Base-by-base conservation (phyloP, 2,329 filamentous ascomycete genomes). In the Claviceps digitariae region DNA sequence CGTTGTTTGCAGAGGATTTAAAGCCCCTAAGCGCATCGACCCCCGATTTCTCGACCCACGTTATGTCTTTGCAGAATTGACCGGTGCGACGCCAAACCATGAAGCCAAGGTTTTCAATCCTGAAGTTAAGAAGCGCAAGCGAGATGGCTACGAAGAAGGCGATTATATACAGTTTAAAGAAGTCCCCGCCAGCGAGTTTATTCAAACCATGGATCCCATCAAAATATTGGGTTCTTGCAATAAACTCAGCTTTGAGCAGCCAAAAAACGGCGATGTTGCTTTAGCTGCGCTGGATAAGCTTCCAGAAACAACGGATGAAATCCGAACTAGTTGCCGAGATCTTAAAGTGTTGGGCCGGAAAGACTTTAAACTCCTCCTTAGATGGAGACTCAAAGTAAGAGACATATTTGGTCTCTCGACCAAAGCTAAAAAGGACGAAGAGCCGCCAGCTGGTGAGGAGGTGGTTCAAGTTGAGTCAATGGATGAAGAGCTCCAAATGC, bases 101-200 rank as follows among this genome's bases (percentile, higher is more conserved):
- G 93, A 98, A 67, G 93, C 93, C 41, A 95, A 95, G 67, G 93
- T 98, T 2, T 98, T 91, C 75, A 96, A 98, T 59, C 93, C 93
- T 0, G 93, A 98, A 66, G 77, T 88, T 65, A 98, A 97, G 78
- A 98, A 96, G 81, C 77, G 93, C 55, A 97, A 96, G 79, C 79
- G 93, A 74, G 91, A 95, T 46, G 93, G 93, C 76, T 98, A 98
- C 60, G 91, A 97, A 60, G 93, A 98, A 69, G 91, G 89, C 38
- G 90, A 98, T 59, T 95, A 85, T 68, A 91, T 83, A 4, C 88
- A 95, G 62, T 95, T 86, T 74, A 95, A 96, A 66, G 88, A 95
- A 64, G 79, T 87, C 2, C 74, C 88, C 0, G 91, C 90, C 0
- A 93, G 84, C 66, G 89, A 96, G 53, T 98, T 97, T 65, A 90